These are phyloP conservation scores for Amoeboaphelidium protococcarum DNA, from an alignment of 371 early-diverging fungal species.

Conservation along the genomic window DNA sequence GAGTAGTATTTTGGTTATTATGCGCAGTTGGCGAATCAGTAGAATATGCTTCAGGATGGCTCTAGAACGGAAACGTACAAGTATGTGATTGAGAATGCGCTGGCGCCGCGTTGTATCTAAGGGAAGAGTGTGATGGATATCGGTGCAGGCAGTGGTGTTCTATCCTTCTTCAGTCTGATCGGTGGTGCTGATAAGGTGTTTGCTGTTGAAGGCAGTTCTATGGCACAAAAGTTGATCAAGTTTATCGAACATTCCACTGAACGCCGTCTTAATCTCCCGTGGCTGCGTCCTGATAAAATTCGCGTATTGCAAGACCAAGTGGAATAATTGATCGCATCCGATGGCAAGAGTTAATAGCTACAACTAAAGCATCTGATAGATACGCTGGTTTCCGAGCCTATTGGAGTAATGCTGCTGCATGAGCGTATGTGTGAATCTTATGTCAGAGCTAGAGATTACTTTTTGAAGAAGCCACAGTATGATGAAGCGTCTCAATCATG, in stretches of 20 bases:
- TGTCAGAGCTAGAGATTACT: constrained; percentile 19
- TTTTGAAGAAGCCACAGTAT: constrained; percentile 80
- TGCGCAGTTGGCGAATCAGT: constrained; percentile 18
- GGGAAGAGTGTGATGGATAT: constrained; percentile 72
- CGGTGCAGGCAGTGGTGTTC: constrained; percentile 58
- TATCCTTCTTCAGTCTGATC: constrained; percentile 77
- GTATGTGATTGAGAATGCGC: constrained; percentile 55
- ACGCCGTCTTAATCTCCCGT: neutral
- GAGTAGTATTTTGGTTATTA: neutral
- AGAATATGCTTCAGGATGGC: constrained; percentile 92
- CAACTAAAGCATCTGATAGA: constrained; percentile 48
- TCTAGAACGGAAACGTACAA: constrained; percentile 85
- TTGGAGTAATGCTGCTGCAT: constrained; percentile 35
- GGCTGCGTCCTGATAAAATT: constrained; percentile 21
- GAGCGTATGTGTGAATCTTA: neutral
- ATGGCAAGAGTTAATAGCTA: constrained; percentile 1
- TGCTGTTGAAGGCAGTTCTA: constrained; percentile 84
- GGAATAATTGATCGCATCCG: constrained; percentile 36
- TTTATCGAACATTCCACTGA: constrained; percentile 41
- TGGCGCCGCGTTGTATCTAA: constrained; percentile 30
- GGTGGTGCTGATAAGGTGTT: constrained; percentile 73
- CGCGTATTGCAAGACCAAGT: constrained; percentile 67
- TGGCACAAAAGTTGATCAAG: constrained; percentile 67
- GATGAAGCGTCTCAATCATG: constrained; percentile 33
- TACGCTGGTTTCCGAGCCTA: constrained; percentile 82